These are phyloP conservation scores for Sphenostylis stenocarpa DNA, from an alignment of 306 rosid species.

Conservation along the genomic window DNA sequence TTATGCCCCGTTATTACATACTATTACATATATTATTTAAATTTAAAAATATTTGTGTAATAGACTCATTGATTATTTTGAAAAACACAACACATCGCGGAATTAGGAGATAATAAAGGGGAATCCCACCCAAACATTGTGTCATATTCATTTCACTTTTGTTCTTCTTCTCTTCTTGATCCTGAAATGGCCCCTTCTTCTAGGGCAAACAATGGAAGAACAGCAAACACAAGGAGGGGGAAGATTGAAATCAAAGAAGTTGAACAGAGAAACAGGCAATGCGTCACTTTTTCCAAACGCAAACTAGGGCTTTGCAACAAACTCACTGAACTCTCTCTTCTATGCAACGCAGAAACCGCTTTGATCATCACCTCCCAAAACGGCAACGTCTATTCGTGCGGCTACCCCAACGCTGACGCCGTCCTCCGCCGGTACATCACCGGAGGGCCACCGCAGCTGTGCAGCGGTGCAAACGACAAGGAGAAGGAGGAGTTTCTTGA, in stretches of 20 bases:
- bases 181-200: background rate
- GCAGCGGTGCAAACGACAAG: no score
- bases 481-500: background rate
- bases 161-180: background rate
- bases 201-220: background rate
- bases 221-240: constrained; percentile 4
- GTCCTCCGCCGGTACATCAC: background rate
- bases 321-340: constrained; percentile 60
- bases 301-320: constrained; percentile 63
- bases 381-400: constrained; percentile 50
- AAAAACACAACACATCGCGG: no score
- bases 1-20: no score
- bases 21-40: no score
- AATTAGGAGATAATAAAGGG: no score
- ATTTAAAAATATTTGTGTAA: no score
- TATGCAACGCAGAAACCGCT: constrained; percentile 46
- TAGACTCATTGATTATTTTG: no score
- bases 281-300: constrained; percentile 58
- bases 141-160: no score
- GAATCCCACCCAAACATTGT: no score
- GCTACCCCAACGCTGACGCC: constrained; percentile 35
- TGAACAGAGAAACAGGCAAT: constrained; percentile 36
- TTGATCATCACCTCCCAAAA: constrained; percentile 53
- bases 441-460: accelerated
- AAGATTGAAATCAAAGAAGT: constrained; percentile 54